Evolutionary conservation across 805 yeast genomes (phyloP).

Genomic region (Monosporozyma aquatica): DNA sequence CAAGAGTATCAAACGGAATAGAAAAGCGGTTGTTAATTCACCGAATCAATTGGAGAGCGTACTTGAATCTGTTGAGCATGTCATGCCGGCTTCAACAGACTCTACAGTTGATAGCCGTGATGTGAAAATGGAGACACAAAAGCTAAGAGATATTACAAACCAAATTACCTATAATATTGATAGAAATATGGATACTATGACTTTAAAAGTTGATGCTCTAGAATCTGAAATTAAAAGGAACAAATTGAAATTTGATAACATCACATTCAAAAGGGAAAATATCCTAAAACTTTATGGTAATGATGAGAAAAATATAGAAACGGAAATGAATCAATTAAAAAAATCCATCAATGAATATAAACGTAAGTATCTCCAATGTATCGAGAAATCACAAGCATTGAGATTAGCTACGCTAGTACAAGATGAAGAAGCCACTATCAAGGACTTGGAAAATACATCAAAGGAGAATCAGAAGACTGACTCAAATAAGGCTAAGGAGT

Average conservation of each 20-base stretch:
- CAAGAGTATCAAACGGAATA: neutral
- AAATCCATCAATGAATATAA: constrained; percentile 7
- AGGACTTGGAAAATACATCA: constrained; percentile 1
- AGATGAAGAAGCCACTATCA: constrained; percentile 36
- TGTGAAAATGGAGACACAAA: neutral
- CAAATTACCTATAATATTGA: constrained; percentile 2
- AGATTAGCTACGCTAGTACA: constrained; percentile 50
- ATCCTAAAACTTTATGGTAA: neutral
- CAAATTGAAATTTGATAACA: neutral
- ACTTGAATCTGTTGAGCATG: neutral
- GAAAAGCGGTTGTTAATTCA: neutral
- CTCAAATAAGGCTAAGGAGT: neutral
- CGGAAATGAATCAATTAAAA: constrained; percentile 3
- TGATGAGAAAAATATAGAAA: neutral
- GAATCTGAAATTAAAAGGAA: neutral
- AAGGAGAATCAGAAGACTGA: neutral
- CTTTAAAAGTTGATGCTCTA: neutral
- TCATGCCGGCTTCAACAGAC: neutral
- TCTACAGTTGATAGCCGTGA: neutral
- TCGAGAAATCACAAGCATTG: constrained; percentile 59
- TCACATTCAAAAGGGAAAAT: neutral
- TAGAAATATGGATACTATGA: neutral
- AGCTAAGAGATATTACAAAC: constrained; percentile 1
- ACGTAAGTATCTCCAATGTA: constrained; percentile 19
- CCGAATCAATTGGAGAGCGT: neutral